Base-by-base conservation (phyloP, 805 yeast species). In the Pichia californica region DNA sequence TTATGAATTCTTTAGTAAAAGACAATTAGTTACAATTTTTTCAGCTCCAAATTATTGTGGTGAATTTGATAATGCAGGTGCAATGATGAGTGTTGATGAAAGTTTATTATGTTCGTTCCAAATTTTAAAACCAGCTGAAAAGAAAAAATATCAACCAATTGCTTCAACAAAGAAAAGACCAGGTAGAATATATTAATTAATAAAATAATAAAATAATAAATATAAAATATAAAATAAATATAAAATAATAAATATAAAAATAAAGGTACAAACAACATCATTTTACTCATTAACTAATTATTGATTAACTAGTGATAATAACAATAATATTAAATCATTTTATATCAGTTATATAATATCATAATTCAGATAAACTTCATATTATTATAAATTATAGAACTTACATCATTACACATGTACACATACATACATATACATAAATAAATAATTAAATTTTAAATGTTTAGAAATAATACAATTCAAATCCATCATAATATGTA, bases 11-110 rank as follows among this genome's bases (percentile, higher is more conserved):
- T 91, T 93, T 67, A 79, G 93, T 52, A 91, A 91, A 66, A 83
- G 98, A 62, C 98, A 91, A 68, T 76, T 91, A 61, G 98, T 91
- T 39, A 91, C 99, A 27, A 73, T 91, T 54, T 91, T 91, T 64
- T 81, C 93, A 43, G 99, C 99, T 45, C 99, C 99, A 56, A 93
- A 93, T 68, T 89, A 89, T 66, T 93, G 98, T 76, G 99, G 99
- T 58, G 98, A 93, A 67, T 91, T 91, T 63, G 99, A 91, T 67
- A 91, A 91, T 61, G 97, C 98, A 2, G 99, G 98, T 61, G 99
- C 99, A 33, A 93, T 93, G 98, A 91, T 91, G 99, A 81, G 94
- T 59, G 98, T 91, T 45, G 98, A 93, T 66, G 98, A 93, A 69
- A 82, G 91, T 66, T 76, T 91, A 59, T 74, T 91, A 58, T 91